Base-by-base conservation (phyloP, 495 filamentous ascomycete species). In the Daldinia grandis region DNA sequence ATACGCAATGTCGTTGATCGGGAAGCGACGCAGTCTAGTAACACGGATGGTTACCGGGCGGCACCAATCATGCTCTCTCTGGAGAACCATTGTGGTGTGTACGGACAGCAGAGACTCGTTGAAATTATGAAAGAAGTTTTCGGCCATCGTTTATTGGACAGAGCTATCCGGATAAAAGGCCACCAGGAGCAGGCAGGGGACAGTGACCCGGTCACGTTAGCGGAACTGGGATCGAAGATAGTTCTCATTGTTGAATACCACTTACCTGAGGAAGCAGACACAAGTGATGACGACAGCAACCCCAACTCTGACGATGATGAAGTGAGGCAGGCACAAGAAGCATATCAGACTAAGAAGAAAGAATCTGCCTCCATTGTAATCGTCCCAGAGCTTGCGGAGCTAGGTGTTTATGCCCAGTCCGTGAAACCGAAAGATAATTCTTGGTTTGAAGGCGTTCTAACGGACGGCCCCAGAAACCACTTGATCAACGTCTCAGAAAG, bases 401-500 rank as follows among this genome's bases (percentile, higher is more conserved):
- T 88, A 1, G 86, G 86, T 19, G 80, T 88, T 28, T 88, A 87
- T 62, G 86, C 84, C 1, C 86, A 88, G 63, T 86, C 83, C 0
- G 83, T 87, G 15, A 88, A 88, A 64, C 86, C 86, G 0, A 70
- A 65, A 56, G 83, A 88, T 61, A 78, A 80, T 55, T 85, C 83
- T 0, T 88, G 86, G 85, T 85, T 79, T 69, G 76, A 80, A 9
- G 31, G 69, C 14, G 65, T 66, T 1, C 70, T 85, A 3, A 68
- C 72, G 14, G 81, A 85, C 55, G 81, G 78, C 0, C 86, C 86
- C 5, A 84, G 83, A 57, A 82, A 86, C 73, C 86, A 87, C 58
- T 76, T 88, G 42, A 86, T 88, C 80, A 88, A 88, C 68, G 79
- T 88, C 0, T 87, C 84, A 6, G 86, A 88, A 66, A 76, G 77